These are phyloP conservation scores for Nakazawaea peltata DNA, from an alignment of 805 yeast species.

Conservation along the genomic window DNA sequence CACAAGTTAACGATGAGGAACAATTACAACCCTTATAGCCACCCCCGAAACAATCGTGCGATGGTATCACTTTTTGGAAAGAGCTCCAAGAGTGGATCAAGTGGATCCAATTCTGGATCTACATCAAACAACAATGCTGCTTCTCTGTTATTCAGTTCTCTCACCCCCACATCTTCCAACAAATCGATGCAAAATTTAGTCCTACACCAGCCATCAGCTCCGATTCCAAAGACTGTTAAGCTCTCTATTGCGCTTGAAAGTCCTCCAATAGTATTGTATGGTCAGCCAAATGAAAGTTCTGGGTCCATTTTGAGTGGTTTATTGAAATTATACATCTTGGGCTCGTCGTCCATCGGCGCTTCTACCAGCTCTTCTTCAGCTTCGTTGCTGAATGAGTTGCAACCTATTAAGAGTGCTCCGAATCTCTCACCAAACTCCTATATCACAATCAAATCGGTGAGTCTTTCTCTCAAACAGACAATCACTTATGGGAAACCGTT, in stretches of 20 bases:
- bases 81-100: too few relatives aligned
- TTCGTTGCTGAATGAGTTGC: neutral
- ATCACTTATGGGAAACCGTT: constrained; percentile 62
- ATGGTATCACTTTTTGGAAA: too few relatives aligned
- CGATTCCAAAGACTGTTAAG: constrained; percentile 15
- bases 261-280: constrained; percentile 86
- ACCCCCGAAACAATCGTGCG: too few relatives aligned
- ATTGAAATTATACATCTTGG: constrained; percentile 47
- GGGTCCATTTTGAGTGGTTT: constrained; percentile 86
- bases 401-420: constrained; percentile 13
- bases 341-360: constrained; percentile 10
- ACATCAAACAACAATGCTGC: too few relatives aligned
- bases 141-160: constrained; percentile 3
- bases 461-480: constrained; percentile 65
- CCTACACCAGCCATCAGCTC: neutral
- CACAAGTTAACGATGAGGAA: too few relatives aligned
- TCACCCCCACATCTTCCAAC: constrained; percentile 9
- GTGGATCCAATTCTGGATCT: neutral
- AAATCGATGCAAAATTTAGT: constrained; percentile 7
- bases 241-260: constrained; percentile 68
- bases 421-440: neutral
- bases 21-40: too few relatives aligned
- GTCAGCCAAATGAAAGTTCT: constrained; percentile 65
- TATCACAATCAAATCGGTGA: constrained; percentile 41
- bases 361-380: neutral